Conservation (phyloP, 2,329 filamentous ascomycete species). For the Colletotrichum sp. region DNA sequence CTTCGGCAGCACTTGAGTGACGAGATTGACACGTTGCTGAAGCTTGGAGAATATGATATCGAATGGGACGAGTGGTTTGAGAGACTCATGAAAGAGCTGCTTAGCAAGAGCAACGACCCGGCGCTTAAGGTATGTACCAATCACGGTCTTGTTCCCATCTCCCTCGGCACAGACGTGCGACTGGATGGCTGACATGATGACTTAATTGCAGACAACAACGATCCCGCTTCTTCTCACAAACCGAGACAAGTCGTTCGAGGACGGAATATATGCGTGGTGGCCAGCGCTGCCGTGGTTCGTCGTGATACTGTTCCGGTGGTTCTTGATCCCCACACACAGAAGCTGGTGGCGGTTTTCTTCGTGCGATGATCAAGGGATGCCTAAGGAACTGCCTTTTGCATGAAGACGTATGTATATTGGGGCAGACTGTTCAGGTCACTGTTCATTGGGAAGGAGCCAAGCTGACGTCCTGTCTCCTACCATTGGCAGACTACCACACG, state of each 20-base stretch:
- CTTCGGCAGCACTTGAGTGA: conserved; percentile 40
- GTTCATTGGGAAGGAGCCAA: neutral
- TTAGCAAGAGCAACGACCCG: conserved; percentile 22
- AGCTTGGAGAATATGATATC: conserved; percentile 34
- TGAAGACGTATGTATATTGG: conserved; percentile 12
- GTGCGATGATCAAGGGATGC: conserved; percentile 32
- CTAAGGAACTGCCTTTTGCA: conserved; percentile 39
- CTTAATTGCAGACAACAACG: neutral
- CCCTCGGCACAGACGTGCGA: neutral
- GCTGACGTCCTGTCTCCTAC: neutral
- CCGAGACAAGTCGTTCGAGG: conserved; percentile 29
- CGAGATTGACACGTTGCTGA: conserved; percentile 41
- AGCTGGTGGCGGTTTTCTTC: conserved; percentile 40
- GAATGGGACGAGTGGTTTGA: conserved; percentile 38
- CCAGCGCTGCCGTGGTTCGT: conserved; percentile 31
- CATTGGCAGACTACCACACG: neutral
- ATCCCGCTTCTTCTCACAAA: conserved; percentile 26
- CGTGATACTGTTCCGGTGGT: conserved; percentile 33
- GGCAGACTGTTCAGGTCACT: neutral
- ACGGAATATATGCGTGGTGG: conserved; percentile 24
- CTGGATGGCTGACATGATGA: neutral
- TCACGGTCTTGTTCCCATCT: neutral
- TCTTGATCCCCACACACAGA: conserved; percentile 36
- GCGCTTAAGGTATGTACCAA: conserved; percentile 22
- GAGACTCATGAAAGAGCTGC: conserved; percentile 15